These are phyloP conservation scores for Saccharomycopsis hybrid DNA, from an alignment of 1,139 yeast genomes.

Conservation along the genomic window DNA sequence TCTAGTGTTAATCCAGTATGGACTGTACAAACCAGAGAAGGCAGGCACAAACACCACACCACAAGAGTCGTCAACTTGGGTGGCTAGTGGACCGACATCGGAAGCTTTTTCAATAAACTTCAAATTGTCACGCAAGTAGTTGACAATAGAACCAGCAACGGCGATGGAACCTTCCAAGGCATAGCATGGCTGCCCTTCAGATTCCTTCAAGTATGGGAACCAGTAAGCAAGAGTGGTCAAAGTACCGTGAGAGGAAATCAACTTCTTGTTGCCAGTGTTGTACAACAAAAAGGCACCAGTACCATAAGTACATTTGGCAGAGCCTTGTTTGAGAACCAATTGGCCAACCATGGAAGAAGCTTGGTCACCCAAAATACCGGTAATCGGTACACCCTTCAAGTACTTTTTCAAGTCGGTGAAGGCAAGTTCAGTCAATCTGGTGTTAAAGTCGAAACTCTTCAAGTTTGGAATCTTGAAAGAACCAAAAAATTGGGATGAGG, in stretches of 20 bases:
- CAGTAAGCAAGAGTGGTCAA: constrained; percentile 87
- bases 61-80: constrained; percentile 73
- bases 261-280: constrained; percentile 69
- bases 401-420: constrained; percentile 31
- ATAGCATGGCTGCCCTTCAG: constrained; percentile 62
- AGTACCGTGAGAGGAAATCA: constrained; percentile 72
- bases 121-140: constrained; percentile 90
- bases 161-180: constrained; percentile 96
- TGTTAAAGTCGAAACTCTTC: constrained; percentile 43
- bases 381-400: constrained; percentile 60
- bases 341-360: constrained; percentile 93
- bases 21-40: constrained; percentile 89
- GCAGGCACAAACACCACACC: constrained; percentile 97
- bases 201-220: constrained; percentile 58
- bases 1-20: constrained; percentile 93
- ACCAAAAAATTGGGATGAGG: constrained; percentile 79
- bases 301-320: constrained; percentile 96
- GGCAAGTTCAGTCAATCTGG: constrained; percentile 46
- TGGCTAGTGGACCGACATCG: constrained; percentile 87
- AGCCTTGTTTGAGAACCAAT: constrained; percentile 74
- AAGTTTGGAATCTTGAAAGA: constrained; percentile 55
- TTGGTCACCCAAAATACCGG: constrained; percentile 94
- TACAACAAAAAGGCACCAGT: constrained; percentile 90
- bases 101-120: constrained; percentile 74
- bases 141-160: constrained; percentile 92